phyloP scores from a whole-genome alignment of 2,329 filamentous ascomycete genomes.

The Penicillium expansum region DNA sequence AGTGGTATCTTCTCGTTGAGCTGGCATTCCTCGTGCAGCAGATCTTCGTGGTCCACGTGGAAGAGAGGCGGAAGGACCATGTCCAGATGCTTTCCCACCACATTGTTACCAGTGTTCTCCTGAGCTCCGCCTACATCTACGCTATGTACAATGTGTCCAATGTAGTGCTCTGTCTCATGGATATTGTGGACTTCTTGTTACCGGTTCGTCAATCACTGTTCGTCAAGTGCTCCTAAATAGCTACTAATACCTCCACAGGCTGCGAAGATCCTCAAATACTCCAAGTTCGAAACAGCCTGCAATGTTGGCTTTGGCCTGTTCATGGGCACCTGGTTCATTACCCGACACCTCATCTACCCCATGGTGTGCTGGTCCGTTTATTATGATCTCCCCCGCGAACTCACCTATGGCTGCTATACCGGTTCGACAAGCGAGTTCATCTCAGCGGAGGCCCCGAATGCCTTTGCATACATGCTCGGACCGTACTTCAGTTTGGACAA shows the following conservation, averaged over 20 bases:
- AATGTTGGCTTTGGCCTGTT: constrained; percentile 83
- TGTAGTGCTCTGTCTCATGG: constrained; percentile 87
- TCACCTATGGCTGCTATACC: constrained; percentile 69
- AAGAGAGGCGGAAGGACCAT: constrained; percentile 91
- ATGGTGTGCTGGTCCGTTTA: constrained; percentile 81
- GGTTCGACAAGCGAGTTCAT: constrained; percentile 44
- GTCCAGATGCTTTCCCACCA: constrained; percentile 96
- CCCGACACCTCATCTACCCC: constrained; percentile 77
- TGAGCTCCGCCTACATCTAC: constrained; percentile 80
- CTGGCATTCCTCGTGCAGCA: constrained; percentile 94
- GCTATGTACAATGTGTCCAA: constrained; percentile 84
- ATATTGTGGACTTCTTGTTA: constrained; percentile 83
- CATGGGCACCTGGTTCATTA: constrained; percentile 77
- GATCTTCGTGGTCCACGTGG: constrained; percentile 89
- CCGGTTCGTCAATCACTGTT: constrained; percentile 58
- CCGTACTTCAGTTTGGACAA: constrained; percentile 71
- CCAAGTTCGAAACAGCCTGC: constrained; percentile 71
- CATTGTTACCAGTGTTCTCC: constrained; percentile 78
- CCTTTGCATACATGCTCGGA: constrained; percentile 64
- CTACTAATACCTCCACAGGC: constrained; percentile 50
- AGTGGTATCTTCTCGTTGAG: constrained; percentile 86
- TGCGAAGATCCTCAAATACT: constrained; percentile 92
- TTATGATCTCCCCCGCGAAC: constrained; percentile 58
- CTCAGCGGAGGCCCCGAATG: constrained; percentile 38
- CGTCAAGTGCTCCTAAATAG: not conserved